Percentiles rank a stretch among this genome's conserved stretches.
Evolutionary conservation across 2,329 filamentous ascomycete genomes (phyloP).

Genomic region (Seiridium cupressi): DNA sequence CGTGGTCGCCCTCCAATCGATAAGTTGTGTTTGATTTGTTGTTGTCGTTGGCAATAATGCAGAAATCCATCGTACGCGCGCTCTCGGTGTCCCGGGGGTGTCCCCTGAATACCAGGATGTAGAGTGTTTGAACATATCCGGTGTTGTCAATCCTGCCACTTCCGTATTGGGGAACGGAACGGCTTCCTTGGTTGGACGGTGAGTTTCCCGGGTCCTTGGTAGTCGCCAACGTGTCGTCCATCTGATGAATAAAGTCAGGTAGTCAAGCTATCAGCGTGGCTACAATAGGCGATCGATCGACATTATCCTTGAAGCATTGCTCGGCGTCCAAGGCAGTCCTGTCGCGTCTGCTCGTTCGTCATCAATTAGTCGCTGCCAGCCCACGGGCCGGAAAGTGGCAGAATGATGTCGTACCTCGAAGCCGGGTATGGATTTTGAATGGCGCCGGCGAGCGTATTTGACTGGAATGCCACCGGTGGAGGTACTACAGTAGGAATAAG

Average conservation of each 20-base stretch:
- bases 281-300: background rate
- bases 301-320: background rate
- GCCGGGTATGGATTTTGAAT: background rate
- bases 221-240: background rate
- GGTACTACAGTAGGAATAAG: background rate
- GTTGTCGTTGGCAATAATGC: conserved; percentile 25
- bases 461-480: background rate
- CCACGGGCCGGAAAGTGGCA: background rate
- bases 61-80: conserved; percentile 25
- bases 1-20: conserved; percentile 24
- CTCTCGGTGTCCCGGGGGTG: conserved; percentile 26
- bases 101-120: conserved; percentile 29
- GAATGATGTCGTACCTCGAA: background rate
- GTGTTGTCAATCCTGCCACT: background rate
- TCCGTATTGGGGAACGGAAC: background rate
- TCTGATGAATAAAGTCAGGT: background rate
- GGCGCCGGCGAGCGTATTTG: background rate
- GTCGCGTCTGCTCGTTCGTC: background rate
- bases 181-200: background rate
- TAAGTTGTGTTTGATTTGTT: conserved; percentile 26
- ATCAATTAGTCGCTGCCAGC: background rate
- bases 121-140: conserved; percentile 18
- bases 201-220: background rate
- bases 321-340: background rate
- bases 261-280: background rate